Conservation (phyloP, 2,329 filamentous ascomycete species). For the Aspergillus glaucus region DNA sequence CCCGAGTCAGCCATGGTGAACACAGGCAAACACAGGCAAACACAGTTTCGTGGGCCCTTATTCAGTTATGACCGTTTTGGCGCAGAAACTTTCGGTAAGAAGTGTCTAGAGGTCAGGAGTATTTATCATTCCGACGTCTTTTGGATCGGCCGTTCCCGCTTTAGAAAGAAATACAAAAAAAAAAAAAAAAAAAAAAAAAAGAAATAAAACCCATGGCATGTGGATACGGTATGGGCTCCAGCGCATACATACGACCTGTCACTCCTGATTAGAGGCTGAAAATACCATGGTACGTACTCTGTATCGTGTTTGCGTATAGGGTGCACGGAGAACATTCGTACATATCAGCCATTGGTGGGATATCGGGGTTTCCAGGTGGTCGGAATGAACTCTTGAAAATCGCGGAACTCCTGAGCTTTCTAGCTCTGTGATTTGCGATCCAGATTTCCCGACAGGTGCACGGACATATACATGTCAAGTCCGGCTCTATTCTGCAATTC, state of each 20-base stretch:
- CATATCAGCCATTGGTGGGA: not conserved
- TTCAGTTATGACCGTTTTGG: not conserved
- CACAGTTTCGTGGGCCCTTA: not conserved
- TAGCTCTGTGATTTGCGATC: not conserved
- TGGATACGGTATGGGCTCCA: not conserved
- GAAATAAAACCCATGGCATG: not conserved
- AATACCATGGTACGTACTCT: no score
- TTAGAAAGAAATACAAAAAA: not conserved
- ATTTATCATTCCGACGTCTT: not conserved
- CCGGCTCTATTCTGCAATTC: not conserved
- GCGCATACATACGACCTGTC: not conserved
- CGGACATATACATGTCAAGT: not conserved
- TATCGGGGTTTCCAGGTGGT: not conserved
- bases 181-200: not conserved
- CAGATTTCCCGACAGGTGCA: not conserved
- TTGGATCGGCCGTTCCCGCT: not conserved
- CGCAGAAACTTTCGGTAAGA: not conserved
- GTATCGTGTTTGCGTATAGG: no score
- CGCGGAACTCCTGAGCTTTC: not conserved
- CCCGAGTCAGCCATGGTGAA: not conserved
- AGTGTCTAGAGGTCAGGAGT: not conserved
- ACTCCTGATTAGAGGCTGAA: no score
- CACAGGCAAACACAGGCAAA: not conserved
- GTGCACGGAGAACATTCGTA: no score
- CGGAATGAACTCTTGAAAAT: not conserved